Percentiles rank a stretch among this genome's conserved stretches.
Conservation (phyloP, 495 filamentous ascomycete genomes). For the Talaromyces trachyspermus region DNA sequence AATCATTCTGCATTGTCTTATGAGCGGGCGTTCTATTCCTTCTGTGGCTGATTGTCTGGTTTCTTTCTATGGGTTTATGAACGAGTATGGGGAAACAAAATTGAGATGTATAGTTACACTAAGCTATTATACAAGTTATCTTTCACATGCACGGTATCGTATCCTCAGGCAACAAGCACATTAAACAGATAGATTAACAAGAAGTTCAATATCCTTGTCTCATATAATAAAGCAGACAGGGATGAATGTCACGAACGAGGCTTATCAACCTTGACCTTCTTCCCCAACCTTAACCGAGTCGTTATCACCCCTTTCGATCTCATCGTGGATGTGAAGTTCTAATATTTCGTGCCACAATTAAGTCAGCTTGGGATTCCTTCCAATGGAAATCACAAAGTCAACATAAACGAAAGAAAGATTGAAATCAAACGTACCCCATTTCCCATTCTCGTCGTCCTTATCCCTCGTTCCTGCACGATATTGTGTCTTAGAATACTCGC, state of each 20-base stretch:
- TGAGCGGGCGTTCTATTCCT: constrained; percentile 32
- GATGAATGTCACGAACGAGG: constrained; percentile 33
- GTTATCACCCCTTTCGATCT: constrained; percentile 90
- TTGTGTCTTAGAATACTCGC: constrained; percentile 75
- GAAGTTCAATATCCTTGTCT: neutral
- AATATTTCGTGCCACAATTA: too few species aligned
- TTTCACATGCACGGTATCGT: neutral
- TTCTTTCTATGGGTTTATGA: constrained; percentile 32
- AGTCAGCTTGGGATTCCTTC: too few species aligned
- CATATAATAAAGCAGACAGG: too few species aligned
- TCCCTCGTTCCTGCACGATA: constrained; percentile 68
- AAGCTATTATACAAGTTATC: neutral
- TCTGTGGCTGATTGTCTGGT: constrained; percentile 8
- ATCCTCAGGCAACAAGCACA: neutral
- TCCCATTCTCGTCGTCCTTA: constrained; percentile 42
- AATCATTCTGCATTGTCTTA: constrained; percentile 23
- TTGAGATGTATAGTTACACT: constrained; percentile 4
- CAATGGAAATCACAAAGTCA: neutral
- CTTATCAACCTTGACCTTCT: constrained; percentile 40
- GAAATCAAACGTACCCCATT: constrained; percentile 52
- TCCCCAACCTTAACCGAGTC: constrained; percentile 63
- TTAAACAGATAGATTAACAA: neutral
- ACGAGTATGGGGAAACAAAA: too few species aligned
- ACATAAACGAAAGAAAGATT: neutral
- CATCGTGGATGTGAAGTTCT: constrained; percentile 83